Evolutionary conservation across 352 stramenopile genomes (phyloP).

Genomic region (Saprolegnia parasitica): DNA sequence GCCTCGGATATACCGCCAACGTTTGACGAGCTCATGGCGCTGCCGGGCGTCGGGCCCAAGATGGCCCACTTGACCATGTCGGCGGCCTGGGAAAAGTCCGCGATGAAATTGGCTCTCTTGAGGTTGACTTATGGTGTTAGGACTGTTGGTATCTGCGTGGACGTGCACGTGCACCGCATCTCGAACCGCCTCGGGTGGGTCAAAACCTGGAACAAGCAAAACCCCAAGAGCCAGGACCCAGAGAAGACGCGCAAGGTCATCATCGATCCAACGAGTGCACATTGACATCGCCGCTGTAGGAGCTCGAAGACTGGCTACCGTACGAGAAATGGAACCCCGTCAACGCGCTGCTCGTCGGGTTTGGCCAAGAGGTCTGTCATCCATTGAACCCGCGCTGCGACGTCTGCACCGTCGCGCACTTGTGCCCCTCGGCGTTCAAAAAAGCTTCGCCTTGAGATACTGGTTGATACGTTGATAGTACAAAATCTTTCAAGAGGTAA

Average conservation of each 20-base stretch:
- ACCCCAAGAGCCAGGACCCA: constrained; percentile 72
- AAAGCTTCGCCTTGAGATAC: constrained; percentile 6
- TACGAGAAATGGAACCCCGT: constrained; percentile 84
- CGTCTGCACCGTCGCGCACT: constrained; percentile 56
- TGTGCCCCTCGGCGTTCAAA: constrained; percentile 61
- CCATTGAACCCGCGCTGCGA: constrained; percentile 64
- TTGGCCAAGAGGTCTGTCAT: constrained; percentile 91
- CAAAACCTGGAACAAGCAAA: constrained; percentile 79
- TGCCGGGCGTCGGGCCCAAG: constrained; percentile 95
- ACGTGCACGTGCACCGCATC: constrained; percentile 97
- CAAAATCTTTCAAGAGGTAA: constrained; percentile 27
- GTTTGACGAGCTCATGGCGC: constrained; percentile 82
- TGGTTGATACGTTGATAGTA: background rate
- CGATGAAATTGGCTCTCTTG: constrained; percentile 6
- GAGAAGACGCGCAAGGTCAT: constrained; percentile 87
- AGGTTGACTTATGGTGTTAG: constrained; percentile 33
- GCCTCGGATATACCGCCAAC: constrained; percentile 87
- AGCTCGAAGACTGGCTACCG: constrained; percentile 94
- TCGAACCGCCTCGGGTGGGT: constrained; percentile 94
- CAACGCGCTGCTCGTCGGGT: constrained; percentile 93
- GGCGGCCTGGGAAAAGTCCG: constrained; percentile 85
- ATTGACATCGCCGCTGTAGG: no score
- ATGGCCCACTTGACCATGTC: constrained; percentile 96
- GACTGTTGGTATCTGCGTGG: constrained; percentile 91
- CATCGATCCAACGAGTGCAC: no score